Percentiles rank a stretch among this genome's conserved stretches.
phyloP scores from a whole-genome alignment of 1,139 yeast species.

The Magnusiomyces tetraspermus region DNA sequence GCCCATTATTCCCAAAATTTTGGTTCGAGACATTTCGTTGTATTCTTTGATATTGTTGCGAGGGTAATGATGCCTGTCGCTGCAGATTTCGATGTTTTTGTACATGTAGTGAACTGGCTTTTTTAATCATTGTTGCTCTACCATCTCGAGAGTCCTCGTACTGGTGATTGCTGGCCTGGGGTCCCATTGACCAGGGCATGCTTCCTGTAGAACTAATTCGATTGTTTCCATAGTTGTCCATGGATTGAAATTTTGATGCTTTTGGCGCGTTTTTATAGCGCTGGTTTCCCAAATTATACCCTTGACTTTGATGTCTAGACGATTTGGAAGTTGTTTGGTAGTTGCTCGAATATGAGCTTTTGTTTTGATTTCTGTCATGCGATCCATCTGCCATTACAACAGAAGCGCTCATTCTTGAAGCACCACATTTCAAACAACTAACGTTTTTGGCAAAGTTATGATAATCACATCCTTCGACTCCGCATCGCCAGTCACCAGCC shows the following conservation, averaged over 20 bases:
- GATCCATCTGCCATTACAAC: constrained; percentile 13
- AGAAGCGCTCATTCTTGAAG: constrained; percentile 51
- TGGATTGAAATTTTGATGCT: too few relatives aligned
- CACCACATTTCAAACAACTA: constrained; percentile 80
- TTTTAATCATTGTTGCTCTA: not conserved
- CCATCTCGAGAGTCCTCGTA: not conserved
- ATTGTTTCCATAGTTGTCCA: not conserved
- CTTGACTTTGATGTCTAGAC: not conserved
- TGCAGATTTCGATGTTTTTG: constrained; percentile 4
- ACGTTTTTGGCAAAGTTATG: constrained; percentile 92
- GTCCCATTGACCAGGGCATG: not conserved
- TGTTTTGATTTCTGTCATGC: not conserved
- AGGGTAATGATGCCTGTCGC: constrained; percentile 2
- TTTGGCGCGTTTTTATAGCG: not conserved
- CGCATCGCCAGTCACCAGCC: constrained; percentile 96
- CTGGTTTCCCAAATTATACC: not conserved
- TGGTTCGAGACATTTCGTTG: not conserved
- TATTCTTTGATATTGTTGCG: not conserved
- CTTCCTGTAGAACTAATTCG: not conserved
- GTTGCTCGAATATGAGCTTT: not conserved
- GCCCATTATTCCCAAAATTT: not conserved
- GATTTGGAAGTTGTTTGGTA: not conserved
- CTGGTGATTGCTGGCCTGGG: not conserved
- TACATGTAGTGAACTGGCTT: constrained; percentile 1
- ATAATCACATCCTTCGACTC: constrained; percentile 65